phyloP scores from a whole-genome alignment of 2,329 filamentous ascomycete species.

The Lachnellula subtilissima region DNA sequence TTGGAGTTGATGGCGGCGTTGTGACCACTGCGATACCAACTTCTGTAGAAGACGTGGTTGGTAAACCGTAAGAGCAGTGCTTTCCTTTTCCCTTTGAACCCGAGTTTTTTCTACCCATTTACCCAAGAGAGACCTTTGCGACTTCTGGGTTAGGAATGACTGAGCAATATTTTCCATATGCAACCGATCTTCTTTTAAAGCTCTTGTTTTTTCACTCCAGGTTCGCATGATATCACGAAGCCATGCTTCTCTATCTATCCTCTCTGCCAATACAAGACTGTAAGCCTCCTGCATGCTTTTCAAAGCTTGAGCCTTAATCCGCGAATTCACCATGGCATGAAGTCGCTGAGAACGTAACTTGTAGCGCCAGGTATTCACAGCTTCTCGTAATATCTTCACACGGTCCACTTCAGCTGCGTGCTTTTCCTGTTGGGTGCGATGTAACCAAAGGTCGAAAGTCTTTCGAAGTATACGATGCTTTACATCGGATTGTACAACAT shows the following conservation, averaged over 20 bases:
- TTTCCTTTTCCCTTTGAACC: conserved; percentile 17
- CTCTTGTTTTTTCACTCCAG: conserved; percentile 36
- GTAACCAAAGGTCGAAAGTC: conserved; percentile 46
- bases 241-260: conserved; percentile 36
- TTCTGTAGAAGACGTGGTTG: conserved; percentile 18
- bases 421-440: conserved; percentile 38
- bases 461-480: conserved; percentile 41
- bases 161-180: conserved; percentile 24
- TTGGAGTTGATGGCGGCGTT: conserved; percentile 18
- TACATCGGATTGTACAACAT: conserved; percentile 39
- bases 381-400: conserved; percentile 49
- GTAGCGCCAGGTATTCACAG: conserved; percentile 60
- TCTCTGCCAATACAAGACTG: conserved; percentile 30
- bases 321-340: conserved; percentile 48
- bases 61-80: conserved; percentile 18
- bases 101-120: conserved; percentile 23
- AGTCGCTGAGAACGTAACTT: conserved; percentile 49
- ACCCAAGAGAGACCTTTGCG: conserved; percentile 18
- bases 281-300: conserved; percentile 58
- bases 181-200: conserved; percentile 22
- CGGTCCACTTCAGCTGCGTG: conserved; percentile 47
- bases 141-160: conserved; percentile 20
- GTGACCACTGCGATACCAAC: conserved; percentile 19
- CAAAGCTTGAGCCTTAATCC: conserved; percentile 49
- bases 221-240: conserved; percentile 35